phyloP scores from a whole-genome alignment of 208 protist genomes.

The Leishmania martiniquensis region DNA sequence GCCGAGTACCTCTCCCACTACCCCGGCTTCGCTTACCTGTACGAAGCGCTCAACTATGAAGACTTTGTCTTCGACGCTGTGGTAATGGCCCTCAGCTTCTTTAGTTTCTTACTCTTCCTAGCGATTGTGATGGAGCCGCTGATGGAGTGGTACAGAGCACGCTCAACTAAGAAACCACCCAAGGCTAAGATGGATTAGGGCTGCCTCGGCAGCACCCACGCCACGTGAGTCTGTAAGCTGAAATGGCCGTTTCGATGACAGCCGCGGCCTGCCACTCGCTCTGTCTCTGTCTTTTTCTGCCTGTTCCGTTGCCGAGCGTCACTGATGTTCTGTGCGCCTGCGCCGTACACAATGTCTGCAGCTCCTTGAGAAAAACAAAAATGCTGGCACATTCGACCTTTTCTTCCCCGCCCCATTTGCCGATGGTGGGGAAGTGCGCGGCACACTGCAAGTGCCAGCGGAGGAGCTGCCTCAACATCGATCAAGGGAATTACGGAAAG shows the following conservation, averaged over 20 bases:
- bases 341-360: not conserved
- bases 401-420: no score
- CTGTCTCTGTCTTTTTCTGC: constrained; percentile 9
- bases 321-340: not conserved
- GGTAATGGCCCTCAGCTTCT: constrained; percentile 59
- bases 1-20: constrained; percentile 67
- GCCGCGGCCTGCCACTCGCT: no score
- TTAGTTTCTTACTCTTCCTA: constrained; percentile 61
- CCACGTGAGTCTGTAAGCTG: not conserved
- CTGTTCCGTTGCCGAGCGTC: not conserved
- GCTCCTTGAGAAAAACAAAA: no score
- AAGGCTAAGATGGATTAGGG: constrained; percentile 47
- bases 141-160: constrained; percentile 42
- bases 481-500: no score
- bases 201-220: not conserved
- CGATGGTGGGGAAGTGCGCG: no score
- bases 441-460: not conserved
- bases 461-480: not conserved
- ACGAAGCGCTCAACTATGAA: constrained; percentile 66
- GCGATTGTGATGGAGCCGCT: constrained; percentile 66
- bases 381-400: not conserved
- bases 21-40: constrained; percentile 45
- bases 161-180: constrained; percentile 24
- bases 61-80: constrained; percentile 72
- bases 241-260: constrained; percentile 1